Evolutionary conservation across 345 rosid species (phyloP).

Genomic region (Isatis tinctoria): DNA sequence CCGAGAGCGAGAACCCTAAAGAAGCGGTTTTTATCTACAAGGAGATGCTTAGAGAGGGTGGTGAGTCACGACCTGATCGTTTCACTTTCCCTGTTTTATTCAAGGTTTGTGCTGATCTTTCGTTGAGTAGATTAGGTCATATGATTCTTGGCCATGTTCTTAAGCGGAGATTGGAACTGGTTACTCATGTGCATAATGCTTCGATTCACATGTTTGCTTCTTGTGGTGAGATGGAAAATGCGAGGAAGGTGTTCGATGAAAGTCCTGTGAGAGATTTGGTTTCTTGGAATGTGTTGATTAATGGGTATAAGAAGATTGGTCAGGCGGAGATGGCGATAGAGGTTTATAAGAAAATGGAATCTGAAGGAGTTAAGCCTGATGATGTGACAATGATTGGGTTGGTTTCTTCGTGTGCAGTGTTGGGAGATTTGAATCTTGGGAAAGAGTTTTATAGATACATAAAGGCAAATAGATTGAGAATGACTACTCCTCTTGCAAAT

Average conservation of each 20-base stretch:
- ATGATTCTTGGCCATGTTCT: constrained; percentile 65
- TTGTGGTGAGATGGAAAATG: constrained; percentile 51
- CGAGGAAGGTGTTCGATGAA: constrained; percentile 72
- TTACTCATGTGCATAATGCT: constrained; percentile 65
- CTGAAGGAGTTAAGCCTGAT: constrained; percentile 47
- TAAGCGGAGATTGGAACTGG: constrained; percentile 52
- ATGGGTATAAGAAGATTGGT: constrained; percentile 65
- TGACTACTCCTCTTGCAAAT: constrained; percentile 64
- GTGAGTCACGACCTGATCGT: constrained; percentile 57
- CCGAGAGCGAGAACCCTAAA: constrained; percentile 41
- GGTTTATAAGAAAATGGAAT: constrained; percentile 48
- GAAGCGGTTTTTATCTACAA: constrained; percentile 47
- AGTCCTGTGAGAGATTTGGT: constrained; percentile 70
- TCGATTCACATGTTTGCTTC: constrained; percentile 53
- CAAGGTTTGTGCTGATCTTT: constrained; percentile 50
- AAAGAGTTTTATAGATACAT: constrained; percentile 52
- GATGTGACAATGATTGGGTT: constrained; percentile 84
- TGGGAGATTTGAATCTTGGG: constrained; percentile 57
- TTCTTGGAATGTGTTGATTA: constrained; percentile 85
- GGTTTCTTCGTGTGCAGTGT: constrained; percentile 54
- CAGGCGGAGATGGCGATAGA: constrained; percentile 43
- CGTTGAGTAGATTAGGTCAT: constrained; percentile 39
- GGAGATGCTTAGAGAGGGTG: constrained; percentile 56
- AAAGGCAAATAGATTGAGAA: constrained; percentile 37
- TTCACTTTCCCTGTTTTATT: constrained; percentile 69